Evolutionary conservation across 2,329 filamentous ascomycete species (phyloP).

Genomic region (Talaromyces verruculosus): DNA sequence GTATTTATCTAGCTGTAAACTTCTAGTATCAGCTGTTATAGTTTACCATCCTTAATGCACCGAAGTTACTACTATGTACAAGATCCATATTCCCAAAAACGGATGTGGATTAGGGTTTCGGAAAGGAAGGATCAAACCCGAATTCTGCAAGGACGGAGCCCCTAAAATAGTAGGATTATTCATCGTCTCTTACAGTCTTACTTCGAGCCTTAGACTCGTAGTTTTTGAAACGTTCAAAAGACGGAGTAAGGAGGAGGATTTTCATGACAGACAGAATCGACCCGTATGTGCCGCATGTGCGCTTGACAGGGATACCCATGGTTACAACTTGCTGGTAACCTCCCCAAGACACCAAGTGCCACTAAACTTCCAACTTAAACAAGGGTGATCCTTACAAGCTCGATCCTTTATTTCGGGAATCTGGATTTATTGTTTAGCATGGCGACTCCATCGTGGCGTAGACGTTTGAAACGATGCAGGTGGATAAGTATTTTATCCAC

Average conservation of each 20-base stretch:
- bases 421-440: background rate
- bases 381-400: background rate
- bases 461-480: background rate
- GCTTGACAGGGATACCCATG: background rate
- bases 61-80: background rate
- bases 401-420: constrained; percentile 2
- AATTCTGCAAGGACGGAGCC: background rate
- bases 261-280: background rate
- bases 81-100: background rate
- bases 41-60: background rate
- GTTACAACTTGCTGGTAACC: background rate
- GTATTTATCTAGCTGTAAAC: background rate
- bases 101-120: background rate
- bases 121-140: background rate
- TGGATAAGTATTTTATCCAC: background rate
- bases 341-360: background rate
- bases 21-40: background rate
- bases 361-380: background rate
- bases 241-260: background rate
- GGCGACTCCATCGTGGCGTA: background rate
- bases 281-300: background rate
- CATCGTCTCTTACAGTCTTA: background rate
- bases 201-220: background rate
- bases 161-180: background rate
- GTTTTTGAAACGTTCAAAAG: background rate